phyloP scores from a whole-genome alignment of 108 stramenopile genomes.

The Skeletonema marinoi region DNA sequence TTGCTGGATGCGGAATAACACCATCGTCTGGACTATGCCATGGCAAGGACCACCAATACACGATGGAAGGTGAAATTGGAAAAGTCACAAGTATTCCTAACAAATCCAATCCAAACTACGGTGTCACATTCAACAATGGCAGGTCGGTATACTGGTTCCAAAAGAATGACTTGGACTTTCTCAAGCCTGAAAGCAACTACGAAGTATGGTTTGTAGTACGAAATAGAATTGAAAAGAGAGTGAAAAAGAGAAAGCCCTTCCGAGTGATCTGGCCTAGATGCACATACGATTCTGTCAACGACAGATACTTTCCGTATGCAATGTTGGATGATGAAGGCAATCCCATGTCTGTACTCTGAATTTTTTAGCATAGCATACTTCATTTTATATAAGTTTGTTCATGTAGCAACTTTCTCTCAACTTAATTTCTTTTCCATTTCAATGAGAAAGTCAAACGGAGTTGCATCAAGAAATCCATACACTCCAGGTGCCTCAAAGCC shows the following conservation, averaged over 20 bases:
- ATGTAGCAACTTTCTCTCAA: background rate
- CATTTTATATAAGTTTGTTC: background rate
- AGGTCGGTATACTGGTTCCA: slow-evolving; percentile 63
- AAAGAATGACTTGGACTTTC: slow-evolving; percentile 53
- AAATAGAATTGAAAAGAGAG: slow-evolving; percentile 55
- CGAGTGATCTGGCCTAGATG: slow-evolving; percentile 71
- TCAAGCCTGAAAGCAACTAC: slow-evolving; percentile 56
- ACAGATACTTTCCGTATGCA: slow-evolving; percentile 73
- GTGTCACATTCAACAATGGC: slow-evolving; percentile 73
- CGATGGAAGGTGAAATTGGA: slow-evolving; percentile 52
- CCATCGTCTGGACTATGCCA: slow-evolving; percentile 18
- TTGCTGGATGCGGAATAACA: slow-evolving; percentile 27
- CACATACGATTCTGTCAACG: slow-evolving; percentile 72
- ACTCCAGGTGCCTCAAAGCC: slow-evolving; percentile 40
- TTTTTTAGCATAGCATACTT: background rate
- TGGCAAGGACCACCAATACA: slow-evolving; percentile 29
- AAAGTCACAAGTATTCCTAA: slow-evolving; percentile 41
- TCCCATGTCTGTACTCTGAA: slow-evolving; percentile 6
- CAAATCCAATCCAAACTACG: slow-evolving; percentile 26
- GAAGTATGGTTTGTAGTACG: slow-evolving; percentile 73
- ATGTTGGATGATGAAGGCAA: slow-evolving; percentile 44
- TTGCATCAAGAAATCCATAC: slow-evolving; percentile 24
- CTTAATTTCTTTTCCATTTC: slow-evolving; percentile 46
- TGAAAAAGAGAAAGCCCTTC: slow-evolving; percentile 72
- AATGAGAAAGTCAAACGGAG: slow-evolving; percentile 35